These are phyloP conservation scores for Rasamsonia emersonii DNA, from an alignment of 2,329 filamentous ascomycete species.

Conservation along the genomic window DNA sequence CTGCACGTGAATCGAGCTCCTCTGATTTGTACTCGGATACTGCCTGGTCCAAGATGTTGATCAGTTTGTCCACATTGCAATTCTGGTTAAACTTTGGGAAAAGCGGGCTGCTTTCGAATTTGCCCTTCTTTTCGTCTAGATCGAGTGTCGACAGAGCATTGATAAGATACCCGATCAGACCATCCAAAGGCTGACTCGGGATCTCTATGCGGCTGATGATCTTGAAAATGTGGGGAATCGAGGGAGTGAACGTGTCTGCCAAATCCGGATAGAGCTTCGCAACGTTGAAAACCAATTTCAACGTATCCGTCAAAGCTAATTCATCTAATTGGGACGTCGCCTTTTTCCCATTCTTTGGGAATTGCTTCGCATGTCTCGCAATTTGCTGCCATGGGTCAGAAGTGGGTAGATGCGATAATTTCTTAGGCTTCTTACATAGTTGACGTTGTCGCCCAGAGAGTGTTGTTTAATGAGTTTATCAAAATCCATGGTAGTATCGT, in stretches of 20 bases:
- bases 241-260: slow-evolving; percentile 53
- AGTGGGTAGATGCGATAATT: not conserved
- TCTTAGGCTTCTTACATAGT: slow-evolving; percentile 31
- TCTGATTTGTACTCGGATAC: slow-evolving; percentile 54
- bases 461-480: slow-evolving; percentile 57
- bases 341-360: slow-evolving; percentile 33
- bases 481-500: slow-evolving; percentile 62
- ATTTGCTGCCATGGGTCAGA: slow-evolving; percentile 46
- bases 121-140: slow-evolving; percentile 47
- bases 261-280: slow-evolving; percentile 63
- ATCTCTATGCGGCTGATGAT: slow-evolving; percentile 57
- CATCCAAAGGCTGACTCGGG: slow-evolving; percentile 59
- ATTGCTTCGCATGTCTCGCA: slow-evolving; percentile 56
- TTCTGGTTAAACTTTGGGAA: slow-evolving; percentile 58
- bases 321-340: slow-evolving; percentile 49
- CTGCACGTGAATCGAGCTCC: slow-evolving; percentile 63
- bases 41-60: slow-evolving; percentile 61
- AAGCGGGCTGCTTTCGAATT: slow-evolving; percentile 43
- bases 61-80: slow-evolving; percentile 54
- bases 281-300: slow-evolving; percentile 85
- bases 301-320: slow-evolving; percentile 72
- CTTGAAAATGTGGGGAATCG: slow-evolving; percentile 60
- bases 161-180: slow-evolving; percentile 62
- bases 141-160: slow-evolving; percentile 77
- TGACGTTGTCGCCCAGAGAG: slow-evolving; percentile 59